These are phyloP conservation scores for Penicillium psychrofluorescens DNA, from an alignment of 495 filamentous ascomycete species.

Conservation along the genomic window DNA sequence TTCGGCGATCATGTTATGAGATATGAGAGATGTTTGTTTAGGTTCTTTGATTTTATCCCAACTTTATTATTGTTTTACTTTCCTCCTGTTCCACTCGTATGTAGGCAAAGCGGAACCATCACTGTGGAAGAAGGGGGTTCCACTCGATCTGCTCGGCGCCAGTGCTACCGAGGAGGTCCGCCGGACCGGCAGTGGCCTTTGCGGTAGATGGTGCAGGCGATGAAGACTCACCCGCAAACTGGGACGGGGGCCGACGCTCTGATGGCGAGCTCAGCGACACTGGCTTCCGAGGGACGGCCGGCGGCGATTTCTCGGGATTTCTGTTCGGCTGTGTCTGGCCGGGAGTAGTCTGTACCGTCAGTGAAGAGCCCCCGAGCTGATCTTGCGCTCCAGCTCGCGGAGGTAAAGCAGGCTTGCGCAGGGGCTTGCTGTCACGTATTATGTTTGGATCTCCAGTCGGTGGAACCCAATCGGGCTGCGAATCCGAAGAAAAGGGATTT, in stretches of 20 bases:
- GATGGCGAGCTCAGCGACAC: slow-evolving; percentile 17
- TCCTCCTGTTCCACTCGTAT: too few relatives aligned
- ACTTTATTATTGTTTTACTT: too few relatives aligned
- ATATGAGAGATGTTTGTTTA: too few relatives aligned
- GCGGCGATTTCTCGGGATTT: slow-evolving; percentile 8
- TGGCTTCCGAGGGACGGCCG: slow-evolving; percentile 29
- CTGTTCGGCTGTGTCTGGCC: too few relatives aligned
- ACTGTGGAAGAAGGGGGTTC: slow-evolving; percentile 27
- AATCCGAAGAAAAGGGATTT: slow-evolving; percentile 69
- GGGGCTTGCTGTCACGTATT: too few relatives aligned
- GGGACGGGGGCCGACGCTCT: neutral
- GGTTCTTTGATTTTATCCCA: too few relatives aligned
- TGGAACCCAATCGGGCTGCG: slow-evolving; percentile 71
- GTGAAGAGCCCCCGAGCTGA: neutral
- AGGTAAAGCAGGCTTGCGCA: slow-evolving; percentile 4
- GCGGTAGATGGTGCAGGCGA: neutral
- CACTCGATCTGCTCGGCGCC: slow-evolving; percentile 20
- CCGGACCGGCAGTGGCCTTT: neutral
- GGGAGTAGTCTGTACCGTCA: too few relatives aligned
- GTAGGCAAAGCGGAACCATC: neutral
- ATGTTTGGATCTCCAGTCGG: neutral
- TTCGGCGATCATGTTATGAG: too few relatives aligned
- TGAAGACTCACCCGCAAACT: neutral
- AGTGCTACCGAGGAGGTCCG: slow-evolving; percentile 20
- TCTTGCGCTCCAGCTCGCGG: slow-evolving; percentile 5